Conservation (phyloP, 2,329 filamentous ascomycete species). For the Trichoderma aggressivum region DNA sequence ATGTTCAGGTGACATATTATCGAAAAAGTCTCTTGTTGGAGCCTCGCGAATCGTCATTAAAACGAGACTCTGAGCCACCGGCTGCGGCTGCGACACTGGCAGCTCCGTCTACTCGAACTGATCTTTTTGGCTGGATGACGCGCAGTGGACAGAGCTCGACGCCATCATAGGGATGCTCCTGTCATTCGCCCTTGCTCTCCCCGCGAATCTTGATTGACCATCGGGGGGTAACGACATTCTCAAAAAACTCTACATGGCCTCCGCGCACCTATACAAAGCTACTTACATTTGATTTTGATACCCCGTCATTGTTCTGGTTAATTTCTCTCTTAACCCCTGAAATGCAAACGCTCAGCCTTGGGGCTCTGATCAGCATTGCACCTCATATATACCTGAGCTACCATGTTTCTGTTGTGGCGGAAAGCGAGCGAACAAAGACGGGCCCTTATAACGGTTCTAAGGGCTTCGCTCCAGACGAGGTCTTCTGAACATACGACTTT, state of each 20-base stretch:
- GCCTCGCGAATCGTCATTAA: conserved; percentile 56
- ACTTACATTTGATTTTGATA: conserved; percentile 38
- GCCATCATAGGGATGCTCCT: conserved; percentile 19
- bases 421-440: background rate
- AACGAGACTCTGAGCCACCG: conserved; percentile 33
- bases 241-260: conserved; percentile 13
- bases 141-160: conserved; percentile 34
- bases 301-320: conserved; percentile 28
- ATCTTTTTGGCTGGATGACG: conserved; percentile 52
- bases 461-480: background rate
- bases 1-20: conserved; percentile 64
- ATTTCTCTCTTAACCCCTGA: conserved; percentile 24
- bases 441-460: background rate
- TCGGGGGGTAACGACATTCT: background rate
- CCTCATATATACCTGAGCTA: background rate
- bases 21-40: conserved; percentile 82
- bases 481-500: background rate
- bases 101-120: conserved; percentile 34
- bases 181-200: background rate
- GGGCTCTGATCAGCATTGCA: background rate
- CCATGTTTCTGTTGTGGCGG: background rate
- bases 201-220: background rate
- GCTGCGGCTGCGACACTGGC: conserved; percentile 30
- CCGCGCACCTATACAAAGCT: conserved; percentile 31
- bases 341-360: background rate